Conservation (phyloP, 805 yeast species). For the Kluyveromyces dobzhanskii region DNA sequence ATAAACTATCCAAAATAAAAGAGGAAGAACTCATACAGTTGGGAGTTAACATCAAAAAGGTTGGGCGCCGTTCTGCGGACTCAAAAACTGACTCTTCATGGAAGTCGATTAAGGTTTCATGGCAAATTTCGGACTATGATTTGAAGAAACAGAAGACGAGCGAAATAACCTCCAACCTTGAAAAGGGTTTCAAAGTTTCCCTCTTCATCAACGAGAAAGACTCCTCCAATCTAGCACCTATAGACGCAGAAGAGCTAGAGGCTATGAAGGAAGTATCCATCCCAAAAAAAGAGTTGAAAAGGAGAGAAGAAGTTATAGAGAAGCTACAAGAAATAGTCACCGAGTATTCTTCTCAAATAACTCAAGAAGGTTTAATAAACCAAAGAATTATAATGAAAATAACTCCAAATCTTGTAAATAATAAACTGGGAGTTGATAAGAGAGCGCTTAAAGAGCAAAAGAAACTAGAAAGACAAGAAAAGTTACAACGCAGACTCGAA, state of each 20-base stretch:
- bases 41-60: constrained; percentile 14
- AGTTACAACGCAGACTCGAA: constrained; percentile 20
- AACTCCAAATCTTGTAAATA: constrained; percentile 16
- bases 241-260: neutral
- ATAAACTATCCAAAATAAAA: constrained; percentile 20
- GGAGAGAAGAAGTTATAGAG: constrained; percentile 29
- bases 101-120: constrained; percentile 44
- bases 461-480: constrained; percentile 30
- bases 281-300: constrained; percentile 27
- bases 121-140: constrained; percentile 51
- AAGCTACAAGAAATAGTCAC: constrained; percentile 23
- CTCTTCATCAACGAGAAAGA: constrained; percentile 35
- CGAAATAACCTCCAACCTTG: constrained; percentile 39
- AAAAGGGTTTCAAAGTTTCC: constrained; percentile 36
- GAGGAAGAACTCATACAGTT: constrained; percentile 17
- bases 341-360: constrained; percentile 19
- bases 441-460: constrained; percentile 27
- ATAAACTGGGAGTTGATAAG: constrained; percentile 20
- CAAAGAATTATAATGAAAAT: constrained; percentile 25
- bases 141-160: constrained; percentile 42
- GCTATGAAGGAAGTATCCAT: constrained; percentile 8
- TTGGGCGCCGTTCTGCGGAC: constrained; percentile 8
- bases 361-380: constrained; percentile 24
- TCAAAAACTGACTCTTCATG: constrained; percentile 24
- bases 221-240: constrained; percentile 5